phyloP scores from a whole-genome alignment of 306 rosid species.

The Inga oerstediana region DNA sequence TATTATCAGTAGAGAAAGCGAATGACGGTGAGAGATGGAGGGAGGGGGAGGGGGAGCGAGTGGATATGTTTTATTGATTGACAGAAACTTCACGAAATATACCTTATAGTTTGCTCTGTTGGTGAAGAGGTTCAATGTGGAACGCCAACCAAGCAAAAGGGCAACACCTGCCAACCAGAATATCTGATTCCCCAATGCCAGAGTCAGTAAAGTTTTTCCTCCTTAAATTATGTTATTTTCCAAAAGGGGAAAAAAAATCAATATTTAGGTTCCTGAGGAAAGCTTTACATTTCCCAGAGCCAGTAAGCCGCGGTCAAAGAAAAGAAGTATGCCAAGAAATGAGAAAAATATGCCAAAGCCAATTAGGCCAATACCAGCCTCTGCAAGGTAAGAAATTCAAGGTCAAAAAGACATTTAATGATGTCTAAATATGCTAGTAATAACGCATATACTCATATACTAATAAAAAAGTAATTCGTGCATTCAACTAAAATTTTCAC shows the following conservation, averaged over 20 bases:
- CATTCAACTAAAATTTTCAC: neutral
- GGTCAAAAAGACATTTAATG: constrained; percentile 31
- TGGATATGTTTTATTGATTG: neutral
- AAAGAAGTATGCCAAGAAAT: constrained; percentile 77
- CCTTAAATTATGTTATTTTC: neutral
- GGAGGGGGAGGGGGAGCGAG: neutral
- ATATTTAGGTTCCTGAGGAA: constrained; percentile 28
- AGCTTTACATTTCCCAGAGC: constrained; percentile 83
- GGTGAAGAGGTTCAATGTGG: constrained; percentile 71
- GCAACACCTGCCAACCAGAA: constrained; percentile 83
- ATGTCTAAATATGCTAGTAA: neutral
- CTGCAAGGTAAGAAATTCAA: constrained; percentile 49
- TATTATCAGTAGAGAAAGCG: neutral
- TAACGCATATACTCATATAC: neutral
- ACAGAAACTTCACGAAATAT: constrained; percentile 10
- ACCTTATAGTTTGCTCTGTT: constrained; percentile 78
- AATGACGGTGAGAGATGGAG: neutral
- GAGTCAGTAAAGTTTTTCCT: neutral
- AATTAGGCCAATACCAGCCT: constrained; percentile 84
- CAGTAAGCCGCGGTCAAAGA: constrained; percentile 90
- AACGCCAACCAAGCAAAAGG: constrained; percentile 85
- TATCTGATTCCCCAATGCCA: constrained; percentile 51
- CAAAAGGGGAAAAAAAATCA: neutral
- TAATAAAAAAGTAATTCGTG: neutral
- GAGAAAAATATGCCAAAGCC: constrained; percentile 84